Conservation (phyloP, 257 asterid species). For the Apocynum venetum region DNA sequence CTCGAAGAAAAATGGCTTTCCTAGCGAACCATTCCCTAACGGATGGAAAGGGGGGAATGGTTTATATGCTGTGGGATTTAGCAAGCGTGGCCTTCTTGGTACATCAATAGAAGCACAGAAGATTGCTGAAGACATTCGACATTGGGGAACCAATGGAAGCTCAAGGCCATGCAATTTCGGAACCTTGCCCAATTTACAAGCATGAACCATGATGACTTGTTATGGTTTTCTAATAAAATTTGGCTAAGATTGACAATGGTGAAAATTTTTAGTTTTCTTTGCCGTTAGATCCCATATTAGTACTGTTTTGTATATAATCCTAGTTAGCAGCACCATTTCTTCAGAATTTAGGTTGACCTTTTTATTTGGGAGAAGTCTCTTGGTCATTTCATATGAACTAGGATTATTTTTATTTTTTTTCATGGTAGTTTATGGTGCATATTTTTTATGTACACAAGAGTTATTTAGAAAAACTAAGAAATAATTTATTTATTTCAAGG, state of each 20-base stretch:
- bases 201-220: background rate
- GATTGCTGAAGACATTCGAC: slow-evolving; percentile 21
- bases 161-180: slow-evolving; percentile 7
- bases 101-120: slow-evolving; percentile 27
- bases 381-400: too few species aligned
- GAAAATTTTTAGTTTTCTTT: background rate
- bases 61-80: slow-evolving; percentile 34
- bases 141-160: slow-evolving; percentile 10
- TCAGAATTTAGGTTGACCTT: too few species aligned
- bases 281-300: background rate
- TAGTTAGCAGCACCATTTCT: background rate
- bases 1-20: slow-evolving; percentile 28
- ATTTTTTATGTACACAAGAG: too few species aligned
- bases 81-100: slow-evolving; percentile 35
- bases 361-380: too few species aligned
- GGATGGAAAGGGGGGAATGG: slow-evolving; percentile 37
- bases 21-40: slow-evolving; percentile 23
- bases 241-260: background rate
- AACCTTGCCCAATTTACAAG: background rate
- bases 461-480: too few species aligned
- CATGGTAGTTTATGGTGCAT: too few species aligned
- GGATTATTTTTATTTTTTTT: too few species aligned
- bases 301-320: background rate
- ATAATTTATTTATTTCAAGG: too few species aligned
- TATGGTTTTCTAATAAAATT: background rate